Evolutionary conservation across 768 basidiomycete species (phyloP).

Genomic region (Tricholoma furcatifolium): DNA sequence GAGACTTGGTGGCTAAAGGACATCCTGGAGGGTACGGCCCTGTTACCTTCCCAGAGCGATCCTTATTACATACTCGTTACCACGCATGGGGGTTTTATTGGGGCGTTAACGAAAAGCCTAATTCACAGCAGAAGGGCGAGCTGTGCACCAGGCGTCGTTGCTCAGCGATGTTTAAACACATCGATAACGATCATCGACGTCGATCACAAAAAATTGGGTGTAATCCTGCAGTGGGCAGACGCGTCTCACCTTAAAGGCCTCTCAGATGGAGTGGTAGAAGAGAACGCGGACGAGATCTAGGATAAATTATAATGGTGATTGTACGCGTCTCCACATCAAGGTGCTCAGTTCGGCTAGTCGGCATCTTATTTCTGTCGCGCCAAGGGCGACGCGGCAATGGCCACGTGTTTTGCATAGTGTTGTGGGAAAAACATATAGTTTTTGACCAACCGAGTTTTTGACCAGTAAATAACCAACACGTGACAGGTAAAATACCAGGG

Average conservation of each 20-base stretch:
- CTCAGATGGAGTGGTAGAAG: constrained; percentile 31
- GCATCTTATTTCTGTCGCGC: background rate
- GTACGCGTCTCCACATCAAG: background rate
- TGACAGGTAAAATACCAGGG: too few relatives aligned
- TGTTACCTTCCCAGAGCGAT: constrained; percentile 20
- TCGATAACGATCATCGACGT: constrained; percentile 63
- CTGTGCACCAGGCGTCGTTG: constrained; percentile 33
- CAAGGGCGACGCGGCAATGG: background rate
- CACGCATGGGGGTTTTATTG: constrained; percentile 68
- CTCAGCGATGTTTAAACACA: constrained; percentile 46
- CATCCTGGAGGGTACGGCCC: constrained; percentile 31
- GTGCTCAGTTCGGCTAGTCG: too few relatives aligned
- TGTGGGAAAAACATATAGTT: too few relatives aligned
- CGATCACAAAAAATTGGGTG: constrained; percentile 32
- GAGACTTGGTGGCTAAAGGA: constrained; percentile 60
- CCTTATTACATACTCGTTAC: constrained; percentile 53
- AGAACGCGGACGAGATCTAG: constrained; percentile 50
- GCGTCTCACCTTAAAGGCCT: constrained; percentile 46
- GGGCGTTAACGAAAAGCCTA: constrained; percentile 47
- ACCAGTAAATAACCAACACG: too few relatives aligned
- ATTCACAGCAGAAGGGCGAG: constrained; percentile 37
- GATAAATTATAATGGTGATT: background rate
- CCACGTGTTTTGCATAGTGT: too few relatives aligned
- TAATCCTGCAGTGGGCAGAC: constrained; percentile 53
- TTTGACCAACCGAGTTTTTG: too few relatives aligned